Evolutionary conservation across 2,329 filamentous ascomycete species (phyloP), one percentile per base, ranked within the genome.

Genomic region (Diaporthe sp.): DNA sequence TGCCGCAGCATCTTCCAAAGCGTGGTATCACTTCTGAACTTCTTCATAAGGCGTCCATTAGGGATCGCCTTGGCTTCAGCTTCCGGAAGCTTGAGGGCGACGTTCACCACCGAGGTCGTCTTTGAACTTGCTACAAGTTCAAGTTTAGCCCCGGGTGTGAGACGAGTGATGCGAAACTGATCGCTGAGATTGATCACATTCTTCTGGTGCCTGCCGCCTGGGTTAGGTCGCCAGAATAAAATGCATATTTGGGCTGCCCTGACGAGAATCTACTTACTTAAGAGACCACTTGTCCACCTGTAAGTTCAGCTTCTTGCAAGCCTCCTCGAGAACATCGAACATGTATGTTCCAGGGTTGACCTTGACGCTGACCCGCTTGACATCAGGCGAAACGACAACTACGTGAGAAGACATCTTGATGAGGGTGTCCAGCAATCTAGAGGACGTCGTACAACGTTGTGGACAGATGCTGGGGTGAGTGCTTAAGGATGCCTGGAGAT

Each of bases 1-100:
- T 97, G 95, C 76, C 97, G 93, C 74, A 99, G 83, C 39, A 98
- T 88, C 79, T 95, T 91, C 97, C 97, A 99, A 84, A 99, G 83
- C 25, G 95, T 94, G 49, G 95, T 94, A 78, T 95, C 94, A 83
- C 94, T 98, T 1, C 96, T 92, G 77, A 98, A 95, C 82, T 97
- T 98, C 82, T 97, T 93, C 74, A 92, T 91, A 55, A 98, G 85
- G 42, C 95, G 92, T 34, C 92, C 91, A 78, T 91, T 91, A 2
- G 92, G 89, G 28, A 90, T 88, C 67, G 89, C 87, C 60, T 86
- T 87, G 28, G 90, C 91, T 81, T 97, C 94, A 31, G 92, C 90
- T 49, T 92, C 89, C 4, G 95, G 94, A 39, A 98, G 87, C 82
- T 98, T 94, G 17, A 99, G 87, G n/a, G 95, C 96, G 57, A 99